Base-by-base conservation (phyloP, 306 rosid species). In the Cicer cuneatum region DNA sequence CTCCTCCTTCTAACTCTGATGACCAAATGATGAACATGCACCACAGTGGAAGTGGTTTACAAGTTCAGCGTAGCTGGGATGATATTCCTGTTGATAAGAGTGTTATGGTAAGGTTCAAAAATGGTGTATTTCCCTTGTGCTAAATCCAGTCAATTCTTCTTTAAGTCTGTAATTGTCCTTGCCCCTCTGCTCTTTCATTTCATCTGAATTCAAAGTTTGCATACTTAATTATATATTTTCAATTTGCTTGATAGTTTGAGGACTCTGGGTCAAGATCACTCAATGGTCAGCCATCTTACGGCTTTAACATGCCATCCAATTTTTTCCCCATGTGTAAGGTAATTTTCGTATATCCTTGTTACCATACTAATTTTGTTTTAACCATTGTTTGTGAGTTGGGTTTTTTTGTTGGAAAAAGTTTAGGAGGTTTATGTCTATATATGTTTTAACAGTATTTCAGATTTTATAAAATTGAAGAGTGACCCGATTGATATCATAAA, bases 261-360 rank as follows among this genome's bases (percentile, higher is more conserved):
- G 87, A 89, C 80, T 80, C 88, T 51, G 82, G 78, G 66, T 67
- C 90, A 67, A 82, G 87, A 61, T 67, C 88, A 52, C 10, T 78
- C 58, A 74, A 75, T 66, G 67, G 72, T 75, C 86, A 79, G 48
- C 81, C 83, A 19, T 60, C 89, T 63, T 80, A 72, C 70, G 89
- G 85, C 72, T 82, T 76, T 78, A 35, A 83, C 68, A 72, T 76
- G 33, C 67, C 88, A 64, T 54, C 82, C 80, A 76, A 72, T 80
- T 83, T 84, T 87, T 77, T 87, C 84, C 87, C 90, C 78, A 39
- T 73, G 63, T 75, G 52, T 38, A 69, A 80, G 93, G 98, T 89
- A 80, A 84, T 75, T 79, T 18, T 37, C 60, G 2, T 14, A 37
- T 35, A 60, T 43, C 45, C 12, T 41, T 19, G 45, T 45, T 1